Base-by-base conservation (phyloP, 441 rosid genomes). In the Raphanus hybrid region DNA sequence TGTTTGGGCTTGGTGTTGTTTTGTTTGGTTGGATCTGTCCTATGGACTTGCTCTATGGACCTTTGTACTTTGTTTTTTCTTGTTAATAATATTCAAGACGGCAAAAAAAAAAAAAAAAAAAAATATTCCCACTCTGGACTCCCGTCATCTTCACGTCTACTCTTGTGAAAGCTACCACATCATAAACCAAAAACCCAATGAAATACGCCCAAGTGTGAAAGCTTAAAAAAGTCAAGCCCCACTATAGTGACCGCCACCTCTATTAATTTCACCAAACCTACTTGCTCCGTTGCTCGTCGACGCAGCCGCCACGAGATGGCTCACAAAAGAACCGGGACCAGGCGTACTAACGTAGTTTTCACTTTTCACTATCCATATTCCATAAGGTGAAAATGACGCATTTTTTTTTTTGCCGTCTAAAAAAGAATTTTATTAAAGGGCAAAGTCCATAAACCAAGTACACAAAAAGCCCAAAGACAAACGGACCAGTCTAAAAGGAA, bases 151-250 rank as follows among this genome's bases (percentile, higher is more conserved):
- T 72, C 70, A 78, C 81, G 74, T 78, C 20, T 37, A 73, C 73
- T 67, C 73, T 48, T 66, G 7, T 15, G 54, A 67, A 57, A 71
- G 65, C 50, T 14, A 50, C 37, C 81, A 78, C 74, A 43, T 72
- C 73, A 67, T 1, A 45, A 12, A 77, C 11, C 39, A 8, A 37
- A 50, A 12, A 62, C 0, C 76, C 73, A 78, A 52, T 67, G 6
- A 59, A 0, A 66, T 6, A 5, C 0, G 0, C 1, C 59, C 74
- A 73, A 70, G 77, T 73, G 29, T 50, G 4, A 67, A 78, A 77
- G 61, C 69, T 60, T 78, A 48, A 78, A 78, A 67, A 18, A 67
- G 77, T 67, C 74, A 73, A 78, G 70, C 81, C 78, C 81, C 65
- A 72, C 70, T 15, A 67, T 60, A 20, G 58, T 71, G 76, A 78